Evolutionary conservation across 805 yeast genomes (phyloP).

Genomic region (Saccharomyces kudriavzevii): DNA sequence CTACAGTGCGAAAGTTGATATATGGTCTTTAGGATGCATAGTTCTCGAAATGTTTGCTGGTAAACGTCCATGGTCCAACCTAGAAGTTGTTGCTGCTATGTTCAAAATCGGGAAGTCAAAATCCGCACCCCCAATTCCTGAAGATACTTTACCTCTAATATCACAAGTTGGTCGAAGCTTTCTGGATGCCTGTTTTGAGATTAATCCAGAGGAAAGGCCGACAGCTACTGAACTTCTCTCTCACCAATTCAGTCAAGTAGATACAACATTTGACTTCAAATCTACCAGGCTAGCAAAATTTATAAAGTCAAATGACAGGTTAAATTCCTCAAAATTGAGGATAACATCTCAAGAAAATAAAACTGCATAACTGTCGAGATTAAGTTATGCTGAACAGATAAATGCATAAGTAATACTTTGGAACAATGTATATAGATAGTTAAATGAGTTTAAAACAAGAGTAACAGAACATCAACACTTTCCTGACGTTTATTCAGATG

Average conservation of each 20-base stretch:
- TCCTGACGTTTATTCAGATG: not conserved
- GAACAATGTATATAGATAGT: not conserved
- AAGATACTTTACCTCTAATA: conserved; percentile 63
- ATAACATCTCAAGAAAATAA: conserved; percentile 17
- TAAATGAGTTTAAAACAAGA: not conserved
- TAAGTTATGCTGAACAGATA: not conserved
- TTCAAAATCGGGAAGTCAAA: conserved; percentile 79
- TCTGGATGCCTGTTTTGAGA: conserved; percentile 63
- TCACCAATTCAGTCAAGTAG: conserved; percentile 44
- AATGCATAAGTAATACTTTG: not conserved
- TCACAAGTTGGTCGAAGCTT: conserved; percentile 61
- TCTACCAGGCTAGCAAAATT: conserved; percentile 48
- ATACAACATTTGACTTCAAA: conserved; percentile 40
- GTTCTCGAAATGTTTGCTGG: conserved; percentile 97
- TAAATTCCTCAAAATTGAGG: conserved; percentile 26
- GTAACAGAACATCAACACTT: not conserved
- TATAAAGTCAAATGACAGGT: conserved; percentile 39
- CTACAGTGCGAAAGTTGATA: conserved; percentile 94
- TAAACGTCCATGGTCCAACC: conserved; percentile 92
- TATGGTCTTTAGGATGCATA: conserved; percentile 97
- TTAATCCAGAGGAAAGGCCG: conserved; percentile 79
- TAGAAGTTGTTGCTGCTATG: conserved; percentile 91
- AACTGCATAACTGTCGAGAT: too few species aligned
- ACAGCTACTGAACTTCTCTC: conserved; percentile 62
- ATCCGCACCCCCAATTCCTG: conserved; percentile 92